Percentiles rank a stretch among this genome's conserved stretches.
phyloP scores from a whole-genome alignment of 129 eudicot genomes.

The sunflower (Helianthus annuus) region HanXRQr2.0-SUNRISE NC_035443.2:33134949-33135448 shows the following conservation, averaged over 20 bases:
- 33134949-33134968: not conserved
- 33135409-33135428: too few species aligned
- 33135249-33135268: not conserved
- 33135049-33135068: conserved; percentile 15
- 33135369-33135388: not conserved
- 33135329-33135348: not conserved
- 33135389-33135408: conserved; percentile 10
- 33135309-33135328: not conserved
- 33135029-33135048: conserved; percentile 19
- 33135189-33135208: conserved; percentile 8
- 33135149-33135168: not conserved
- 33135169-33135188: conserved; percentile 5
- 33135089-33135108: not conserved
- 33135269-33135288: not conserved
- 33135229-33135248: not conserved
- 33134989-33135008: conserved; percentile 19
- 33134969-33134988: conserved; percentile 10
- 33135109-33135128: not conserved
- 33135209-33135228: not conserved
- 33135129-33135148: not conserved
- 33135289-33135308: not conserved
- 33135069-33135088: conserved; percentile 22
- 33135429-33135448: not conserved
- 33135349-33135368: not conserved
- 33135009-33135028: conserved; percentile 15